phyloP scores from a whole-genome alignment of 2,329 filamentous ascomycete species.

The Cercospora brassicicola region DNA sequence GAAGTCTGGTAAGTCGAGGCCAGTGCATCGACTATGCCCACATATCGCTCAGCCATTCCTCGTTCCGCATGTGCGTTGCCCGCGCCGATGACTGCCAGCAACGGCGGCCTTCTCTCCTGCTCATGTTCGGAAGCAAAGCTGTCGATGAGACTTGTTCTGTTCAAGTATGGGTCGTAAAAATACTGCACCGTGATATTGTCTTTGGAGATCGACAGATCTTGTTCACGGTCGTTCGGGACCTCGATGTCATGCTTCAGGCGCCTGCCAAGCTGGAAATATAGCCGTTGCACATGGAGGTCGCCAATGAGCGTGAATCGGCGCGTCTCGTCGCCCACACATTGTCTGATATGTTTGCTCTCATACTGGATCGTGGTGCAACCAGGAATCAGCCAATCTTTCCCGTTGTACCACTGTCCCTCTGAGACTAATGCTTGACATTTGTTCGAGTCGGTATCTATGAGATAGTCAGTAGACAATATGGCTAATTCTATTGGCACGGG shows the following conservation, averaged over 20 bases:
- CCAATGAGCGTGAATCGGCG: constrained; percentile 61
- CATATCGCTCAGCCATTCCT: constrained; percentile 50
- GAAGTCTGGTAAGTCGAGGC: constrained; percentile 26
- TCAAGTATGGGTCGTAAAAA: constrained; percentile 64
- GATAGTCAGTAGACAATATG: constrained; percentile 1
- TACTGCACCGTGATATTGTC: constrained; percentile 55
- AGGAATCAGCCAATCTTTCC: constrained; percentile 52
- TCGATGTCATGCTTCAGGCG: constrained; percentile 48
- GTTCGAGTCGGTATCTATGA: constrained; percentile 48
- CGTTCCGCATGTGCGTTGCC: constrained; percentile 59
- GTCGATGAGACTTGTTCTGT: constrained; percentile 49
- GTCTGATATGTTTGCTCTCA: constrained; percentile 51
- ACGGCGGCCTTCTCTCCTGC: constrained; percentile 36
- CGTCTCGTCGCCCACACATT: constrained; percentile 50
- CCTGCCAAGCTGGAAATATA: constrained; percentile 59
- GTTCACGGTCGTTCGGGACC: constrained; percentile 41
- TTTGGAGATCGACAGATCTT: constrained; percentile 48
- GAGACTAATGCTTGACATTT: constrained; percentile 56
- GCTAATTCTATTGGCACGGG: neutral
- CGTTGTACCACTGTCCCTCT: constrained; percentile 55
- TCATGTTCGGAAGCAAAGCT: constrained; percentile 45
- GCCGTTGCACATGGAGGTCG: constrained; percentile 60
- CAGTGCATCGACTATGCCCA: constrained; percentile 49
- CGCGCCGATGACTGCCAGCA: constrained; percentile 55
- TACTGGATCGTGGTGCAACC: constrained; percentile 62